These are phyloP conservation scores for Jamesozyma gamospora DNA, from an alignment of 805 yeast genomes.

Conservation along the genomic window DNA sequence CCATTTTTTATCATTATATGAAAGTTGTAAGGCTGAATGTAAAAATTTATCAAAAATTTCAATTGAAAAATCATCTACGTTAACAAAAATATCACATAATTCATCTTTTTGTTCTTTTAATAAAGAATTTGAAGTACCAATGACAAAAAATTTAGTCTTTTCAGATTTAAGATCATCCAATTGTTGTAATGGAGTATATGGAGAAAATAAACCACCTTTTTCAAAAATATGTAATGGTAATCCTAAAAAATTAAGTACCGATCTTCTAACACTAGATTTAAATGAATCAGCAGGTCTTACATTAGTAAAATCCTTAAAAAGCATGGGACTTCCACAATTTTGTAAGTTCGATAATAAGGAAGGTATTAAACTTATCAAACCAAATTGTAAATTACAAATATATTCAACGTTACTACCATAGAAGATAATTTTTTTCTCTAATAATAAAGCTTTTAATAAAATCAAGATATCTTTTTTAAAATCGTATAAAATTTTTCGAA, in stretches of 20 bases:
- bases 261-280: slow-evolving; percentile 66
- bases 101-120: slow-evolving; percentile 53
- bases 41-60: slow-evolving; percentile 38
- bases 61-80: slow-evolving; percentile 44
- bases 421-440: slow-evolving; percentile 66
- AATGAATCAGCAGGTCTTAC: slow-evolving; percentile 55
- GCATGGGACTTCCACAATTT: slow-evolving; percentile 70
- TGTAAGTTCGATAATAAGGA: slow-evolving; percentile 61
- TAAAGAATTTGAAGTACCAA: slow-evolving; percentile 84
- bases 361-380: slow-evolving; percentile 76
- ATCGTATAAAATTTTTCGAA: slow-evolving; percentile 52
- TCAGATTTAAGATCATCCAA: slow-evolving; percentile 55
- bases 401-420: slow-evolving; percentile 73
- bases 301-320: slow-evolving; percentile 43
- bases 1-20: slow-evolving; percentile 65
- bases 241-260: slow-evolving; percentile 73
- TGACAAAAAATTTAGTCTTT: slow-evolving; percentile 52
- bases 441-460: slow-evolving; percentile 63
- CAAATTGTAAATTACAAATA: slow-evolving; percentile 74
- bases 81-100: slow-evolving; percentile 61
- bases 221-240: slow-evolving; percentile 81
- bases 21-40: slow-evolving; percentile 36
- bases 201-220: slow-evolving; percentile 79
- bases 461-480: slow-evolving; percentile 52
- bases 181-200: slow-evolving; percentile 91